phyloP scores from a whole-genome alignment of 1,284 basidiomycete genomes.

The Cryptococcus sp. region DNA sequence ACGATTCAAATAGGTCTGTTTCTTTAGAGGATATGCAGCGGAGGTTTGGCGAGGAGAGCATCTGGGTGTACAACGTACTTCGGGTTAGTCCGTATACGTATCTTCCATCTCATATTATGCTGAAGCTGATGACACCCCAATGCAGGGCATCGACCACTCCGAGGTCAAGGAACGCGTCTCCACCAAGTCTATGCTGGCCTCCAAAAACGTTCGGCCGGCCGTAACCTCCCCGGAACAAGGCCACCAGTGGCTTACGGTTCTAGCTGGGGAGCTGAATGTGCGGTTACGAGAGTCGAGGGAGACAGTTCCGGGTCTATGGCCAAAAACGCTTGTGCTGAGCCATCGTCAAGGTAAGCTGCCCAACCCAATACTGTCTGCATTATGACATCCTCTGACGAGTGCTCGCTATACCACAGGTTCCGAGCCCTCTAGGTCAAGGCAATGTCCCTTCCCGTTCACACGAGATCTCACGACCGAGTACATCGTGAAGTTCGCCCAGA shows the following conservation, averaged over 20 bases:
- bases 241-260: conserved; percentile 82
- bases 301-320: conserved; percentile 74
- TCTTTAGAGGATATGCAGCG: conserved; percentile 54
- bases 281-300: conserved; percentile 79
- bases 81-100: conserved; percentile 38
- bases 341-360: conserved; percentile 61
- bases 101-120: background rate
- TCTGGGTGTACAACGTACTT: conserved; percentile 84
- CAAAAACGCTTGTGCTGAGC: conserved; percentile 80
- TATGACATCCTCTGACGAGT: background rate
- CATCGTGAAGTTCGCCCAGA: conserved; percentile 73
- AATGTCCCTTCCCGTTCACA: conserved; percentile 76
- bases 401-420: conserved; percentile 55
- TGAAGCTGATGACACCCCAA: too few species aligned
- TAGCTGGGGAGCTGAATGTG: conserved; percentile 82
- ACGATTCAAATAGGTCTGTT: conserved; percentile 41
- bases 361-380: background rate
- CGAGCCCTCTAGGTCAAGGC: conserved; percentile 66
- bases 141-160: conserved; percentile 79
- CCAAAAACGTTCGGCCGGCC: conserved; percentile 80
- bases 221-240: conserved; percentile 71
- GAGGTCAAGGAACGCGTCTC: conserved; percentile 87
- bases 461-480: conserved; percentile 68
- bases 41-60: conserved; percentile 56
- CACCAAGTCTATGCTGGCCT: conserved; percentile 87